These are phyloP conservation scores for Aureobasidium leucospermi DNA, from an alignment of 2,329 filamentous ascomycete genomes.

Conservation along the genomic window DNA sequence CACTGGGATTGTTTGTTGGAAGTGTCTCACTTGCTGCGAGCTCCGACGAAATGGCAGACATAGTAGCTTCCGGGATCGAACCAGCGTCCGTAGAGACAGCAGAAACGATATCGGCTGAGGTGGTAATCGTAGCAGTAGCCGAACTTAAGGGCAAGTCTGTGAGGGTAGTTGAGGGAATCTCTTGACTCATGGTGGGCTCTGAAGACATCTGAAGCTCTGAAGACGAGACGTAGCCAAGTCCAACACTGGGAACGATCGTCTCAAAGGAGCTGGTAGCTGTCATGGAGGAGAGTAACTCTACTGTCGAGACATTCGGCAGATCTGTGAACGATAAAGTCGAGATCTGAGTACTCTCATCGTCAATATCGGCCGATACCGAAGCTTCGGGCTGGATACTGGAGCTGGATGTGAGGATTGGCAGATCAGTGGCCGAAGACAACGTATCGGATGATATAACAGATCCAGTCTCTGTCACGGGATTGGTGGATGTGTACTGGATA, in stretches of 20 bases:
- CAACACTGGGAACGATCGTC: neutral
- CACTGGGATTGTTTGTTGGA: no score
- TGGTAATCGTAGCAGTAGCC: neutral
- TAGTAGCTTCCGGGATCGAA: neutral
- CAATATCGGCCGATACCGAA: no score
- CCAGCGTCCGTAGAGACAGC: no score
- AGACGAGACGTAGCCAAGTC: neutral
- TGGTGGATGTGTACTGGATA: no score
- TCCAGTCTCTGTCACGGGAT: no score
- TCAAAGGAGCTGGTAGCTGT: neutral
- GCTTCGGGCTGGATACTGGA: neutral
- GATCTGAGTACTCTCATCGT: neutral
- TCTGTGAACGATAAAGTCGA: neutral
- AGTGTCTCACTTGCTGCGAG: neutral
- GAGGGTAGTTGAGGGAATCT: neutral
- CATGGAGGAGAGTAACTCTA: neutral
- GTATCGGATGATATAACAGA: neutral
- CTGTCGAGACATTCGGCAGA: neutral
- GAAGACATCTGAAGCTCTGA: neutral
- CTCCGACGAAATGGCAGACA: neutral
- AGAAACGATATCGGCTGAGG: no score
- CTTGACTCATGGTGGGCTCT: neutral
- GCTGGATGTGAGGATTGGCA: neutral
- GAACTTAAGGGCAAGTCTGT: no score
- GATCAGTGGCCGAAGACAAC: no score